Evolutionary conservation across 345 rosid genomes (phyloP).

Genomic region (Populus nigra): DNA sequence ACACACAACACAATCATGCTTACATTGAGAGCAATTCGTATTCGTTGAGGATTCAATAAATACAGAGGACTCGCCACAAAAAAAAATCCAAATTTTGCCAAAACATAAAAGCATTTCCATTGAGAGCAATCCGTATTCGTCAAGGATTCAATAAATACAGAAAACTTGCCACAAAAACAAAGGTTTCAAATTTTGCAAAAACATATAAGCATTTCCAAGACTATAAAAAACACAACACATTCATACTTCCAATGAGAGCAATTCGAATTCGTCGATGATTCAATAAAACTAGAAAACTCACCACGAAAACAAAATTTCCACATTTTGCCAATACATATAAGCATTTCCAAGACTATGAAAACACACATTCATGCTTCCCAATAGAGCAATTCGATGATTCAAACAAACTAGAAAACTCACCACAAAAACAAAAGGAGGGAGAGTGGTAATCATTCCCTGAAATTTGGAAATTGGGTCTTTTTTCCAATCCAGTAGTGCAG

Average conservation of each 20-base stretch:
- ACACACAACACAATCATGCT: not conserved
- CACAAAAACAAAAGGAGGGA: conserved; percentile 58
- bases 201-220: not conserved
- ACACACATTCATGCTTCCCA: too few species aligned
- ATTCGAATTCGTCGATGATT: too few species aligned
- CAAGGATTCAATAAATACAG: too few species aligned
- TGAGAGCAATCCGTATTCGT: too few species aligned
- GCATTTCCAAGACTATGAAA: too few species aligned
- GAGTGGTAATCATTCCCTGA: conserved; percentile 39
- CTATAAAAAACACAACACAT: not conserved
- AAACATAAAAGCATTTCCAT: not conserved
- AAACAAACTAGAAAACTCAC: conserved; percentile 31
- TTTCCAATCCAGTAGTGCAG: not conserved
- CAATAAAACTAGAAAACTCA: not conserved
- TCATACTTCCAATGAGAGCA: not conserved
- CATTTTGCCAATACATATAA: too few species aligned
- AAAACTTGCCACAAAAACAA: too few species aligned
- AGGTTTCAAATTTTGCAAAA: not conserved
- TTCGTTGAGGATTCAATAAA: too few species aligned
- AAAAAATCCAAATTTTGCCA: not conserved
- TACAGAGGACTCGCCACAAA: too few species aligned
- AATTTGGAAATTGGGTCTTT: conserved; percentile 34
- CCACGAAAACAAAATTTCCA: too few species aligned
- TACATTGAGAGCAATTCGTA: too few species aligned
- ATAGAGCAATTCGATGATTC: not conserved